Conservation (phyloP, 1,284 basidiomycete species). For the Apiotrichum montevideense region DNA sequence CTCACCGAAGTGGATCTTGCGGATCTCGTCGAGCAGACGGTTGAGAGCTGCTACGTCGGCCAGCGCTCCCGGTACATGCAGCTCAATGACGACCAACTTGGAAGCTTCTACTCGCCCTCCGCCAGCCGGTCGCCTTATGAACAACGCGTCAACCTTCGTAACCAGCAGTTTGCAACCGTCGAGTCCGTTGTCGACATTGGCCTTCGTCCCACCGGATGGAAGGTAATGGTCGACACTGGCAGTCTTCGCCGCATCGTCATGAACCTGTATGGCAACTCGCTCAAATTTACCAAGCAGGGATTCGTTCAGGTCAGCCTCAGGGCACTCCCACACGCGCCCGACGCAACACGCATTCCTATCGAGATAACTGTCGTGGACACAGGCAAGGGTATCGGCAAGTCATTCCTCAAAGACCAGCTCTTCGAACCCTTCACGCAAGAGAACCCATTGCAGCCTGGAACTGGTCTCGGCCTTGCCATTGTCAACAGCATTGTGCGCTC, state of each 20-base stretch:
- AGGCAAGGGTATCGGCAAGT: slow-evolving; percentile 87
- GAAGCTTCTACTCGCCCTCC: slow-evolving; percentile 71
- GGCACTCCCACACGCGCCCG: slow-evolving; percentile 58
- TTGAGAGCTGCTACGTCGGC: slow-evolving; percentile 92
- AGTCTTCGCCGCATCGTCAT: slow-evolving; percentile 87
- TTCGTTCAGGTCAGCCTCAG: slow-evolving; percentile 80
- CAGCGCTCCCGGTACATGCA: slow-evolving; percentile 70
- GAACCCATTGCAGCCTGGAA: slow-evolving; percentile 67
- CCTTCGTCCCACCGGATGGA: slow-evolving; percentile 64
- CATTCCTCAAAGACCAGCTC: slow-evolving; percentile 86
- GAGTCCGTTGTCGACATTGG: slow-evolving; percentile 79
- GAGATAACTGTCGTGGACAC: slow-evolving; percentile 85
- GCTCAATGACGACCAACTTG: slow-evolving; percentile 64
- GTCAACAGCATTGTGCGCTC: slow-evolving; percentile 81
- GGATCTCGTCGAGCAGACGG: slow-evolving; percentile 87
- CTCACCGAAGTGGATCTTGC: slow-evolving; percentile 62
- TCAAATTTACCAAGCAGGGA: slow-evolving; percentile 88
- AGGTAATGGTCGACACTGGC: slow-evolving; percentile 80
- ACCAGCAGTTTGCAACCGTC: slow-evolving; percentile 31
- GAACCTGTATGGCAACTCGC: slow-evolving; percentile 92
- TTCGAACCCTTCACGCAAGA: slow-evolving; percentile 94
- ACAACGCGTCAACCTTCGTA: slow-evolving; percentile 41
- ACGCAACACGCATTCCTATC: slow-evolving; percentile 61
- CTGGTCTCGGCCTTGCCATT: slow-evolving; percentile 89
- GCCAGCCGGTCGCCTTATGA: slow-evolving; percentile 49